A percentile compares a stretch with the other conserved stretches of the same genome.
Evolutionary conservation across 2,329 filamentous ascomycete genomes (phyloP).

Genomic region (Penicillium rolfsii): DNA sequence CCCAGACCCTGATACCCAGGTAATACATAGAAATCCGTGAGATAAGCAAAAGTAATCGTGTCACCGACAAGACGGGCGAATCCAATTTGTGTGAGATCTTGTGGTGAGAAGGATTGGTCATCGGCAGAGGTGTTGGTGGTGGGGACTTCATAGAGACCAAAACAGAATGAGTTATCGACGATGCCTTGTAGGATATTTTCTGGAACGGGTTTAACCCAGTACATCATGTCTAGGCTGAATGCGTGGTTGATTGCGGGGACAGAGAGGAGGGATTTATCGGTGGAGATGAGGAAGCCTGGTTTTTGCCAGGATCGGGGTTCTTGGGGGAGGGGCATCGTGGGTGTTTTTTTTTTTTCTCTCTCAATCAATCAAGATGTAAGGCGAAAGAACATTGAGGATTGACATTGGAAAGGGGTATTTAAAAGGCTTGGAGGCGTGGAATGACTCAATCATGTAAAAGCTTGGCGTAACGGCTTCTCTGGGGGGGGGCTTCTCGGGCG

Average conservation of each 20-base stretch:
- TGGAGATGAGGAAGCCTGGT: constrained; percentile 12
- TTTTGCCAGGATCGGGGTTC: constrained; percentile 7
- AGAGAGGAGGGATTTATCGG: constrained; percentile 12
- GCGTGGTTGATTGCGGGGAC: constrained; percentile 11
- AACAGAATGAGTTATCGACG: not conserved
- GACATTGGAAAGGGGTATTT: not conserved
- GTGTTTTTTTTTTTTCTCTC: not conserved
- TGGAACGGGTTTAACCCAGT: constrained; percentile 1
- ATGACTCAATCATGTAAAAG: not conserved
- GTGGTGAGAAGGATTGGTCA: not conserved
- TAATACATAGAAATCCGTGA: constrained; percentile 2
- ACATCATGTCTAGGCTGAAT: not conserved
- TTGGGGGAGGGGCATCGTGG: constrained; percentile 2
- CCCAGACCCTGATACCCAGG: constrained; percentile 60
- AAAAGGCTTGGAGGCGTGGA: not conserved
- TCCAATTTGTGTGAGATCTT: not conserved
- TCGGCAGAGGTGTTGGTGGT: not conserved
- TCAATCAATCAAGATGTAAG: not conserved
- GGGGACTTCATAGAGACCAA: not conserved
- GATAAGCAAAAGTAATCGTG: constrained; percentile 1
- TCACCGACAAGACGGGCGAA: constrained; percentile 2
- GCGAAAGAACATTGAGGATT: not conserved
- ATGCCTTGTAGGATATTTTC: not conserved
- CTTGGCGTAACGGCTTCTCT: not conserved
- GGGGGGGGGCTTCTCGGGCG: not conserved